Conservation (phyloP, 176 grass and related monocot genomes). For the Eleusine coracana region DNA sequence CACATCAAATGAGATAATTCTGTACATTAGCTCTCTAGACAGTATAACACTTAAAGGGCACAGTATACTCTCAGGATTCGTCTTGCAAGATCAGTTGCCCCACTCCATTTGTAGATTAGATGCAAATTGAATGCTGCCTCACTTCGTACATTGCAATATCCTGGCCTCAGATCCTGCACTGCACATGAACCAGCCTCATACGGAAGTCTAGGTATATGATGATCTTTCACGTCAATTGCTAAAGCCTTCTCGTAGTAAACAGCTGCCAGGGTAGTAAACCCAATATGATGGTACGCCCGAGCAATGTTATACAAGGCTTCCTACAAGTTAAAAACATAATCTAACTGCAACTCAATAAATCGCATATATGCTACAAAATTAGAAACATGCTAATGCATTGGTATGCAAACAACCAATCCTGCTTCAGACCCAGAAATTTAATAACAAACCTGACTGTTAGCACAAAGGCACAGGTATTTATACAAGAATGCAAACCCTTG, state of each 20-base stretch:
- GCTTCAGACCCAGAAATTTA: not conserved
- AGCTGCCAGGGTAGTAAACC: slow-evolving; percentile 75
- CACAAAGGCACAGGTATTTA: slow-evolving; percentile 65
- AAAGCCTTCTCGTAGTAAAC: slow-evolving; percentile 90
- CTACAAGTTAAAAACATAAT: slow-evolving; percentile 43
- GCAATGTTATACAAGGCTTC: slow-evolving; percentile 90
- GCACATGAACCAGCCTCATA: slow-evolving; percentile 47
- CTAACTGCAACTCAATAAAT: not conserved
- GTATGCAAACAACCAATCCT: not conserved
- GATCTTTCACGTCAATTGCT: slow-evolving; percentile 56
- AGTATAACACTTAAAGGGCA: slow-evolving; percentile 43
- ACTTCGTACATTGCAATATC: slow-evolving; percentile 73
- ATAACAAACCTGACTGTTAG: slow-evolving; percentile 66
- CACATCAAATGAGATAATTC: not conserved
- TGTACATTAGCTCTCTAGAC: not conserved
- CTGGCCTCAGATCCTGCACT: slow-evolving; percentile 48
- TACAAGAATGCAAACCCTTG: slow-evolving; percentile 92
- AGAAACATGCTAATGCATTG: not conserved
- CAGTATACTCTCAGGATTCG: slow-evolving; percentile 80
- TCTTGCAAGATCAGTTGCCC: slow-evolving; percentile 80
- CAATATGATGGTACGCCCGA: slow-evolving; percentile 85
- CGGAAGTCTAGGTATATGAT: slow-evolving; percentile 73
- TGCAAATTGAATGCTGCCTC: slow-evolving; percentile 95
- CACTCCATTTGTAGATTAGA: slow-evolving; percentile 95
- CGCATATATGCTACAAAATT: not conserved